These are phyloP conservation scores for Teratosphaeria zuluensis DNA, from an alignment of 2,329 filamentous ascomycete genomes.

Conservation along the genomic window DNA sequence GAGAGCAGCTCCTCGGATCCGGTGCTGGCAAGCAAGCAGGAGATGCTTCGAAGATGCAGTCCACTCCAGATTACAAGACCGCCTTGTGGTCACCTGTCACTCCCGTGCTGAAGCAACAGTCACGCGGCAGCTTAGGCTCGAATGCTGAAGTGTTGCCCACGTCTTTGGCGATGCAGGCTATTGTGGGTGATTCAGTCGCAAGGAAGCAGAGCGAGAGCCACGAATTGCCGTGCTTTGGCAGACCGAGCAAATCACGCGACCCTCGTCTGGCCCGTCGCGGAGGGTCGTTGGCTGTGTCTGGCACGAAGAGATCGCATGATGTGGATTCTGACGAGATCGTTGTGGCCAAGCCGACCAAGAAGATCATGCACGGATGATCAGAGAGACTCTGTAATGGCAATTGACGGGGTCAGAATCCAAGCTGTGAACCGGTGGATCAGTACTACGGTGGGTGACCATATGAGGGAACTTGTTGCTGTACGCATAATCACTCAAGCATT, in stretches of 20 bases:
- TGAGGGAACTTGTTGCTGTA: constrained; percentile 6
- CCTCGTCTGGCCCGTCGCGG: neutral
- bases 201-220: neutral
- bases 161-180: neutral
- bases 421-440: constrained; percentile 6
- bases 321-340: neutral
- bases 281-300: neutral
- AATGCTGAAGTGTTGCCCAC: neutral
- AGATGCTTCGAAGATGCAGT: neutral
- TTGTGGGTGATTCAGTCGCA: neutral
- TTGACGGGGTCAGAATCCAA: neutral
- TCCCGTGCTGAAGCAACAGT: neutral
- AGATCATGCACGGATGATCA: neutral
- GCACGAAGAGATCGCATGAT: neutral
- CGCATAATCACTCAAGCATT: neutral
- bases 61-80: neutral
- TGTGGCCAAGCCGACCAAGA: neutral
- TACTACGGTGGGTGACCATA: constrained; percentile 9
- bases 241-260: neutral
- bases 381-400: neutral
- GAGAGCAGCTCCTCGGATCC: neutral
- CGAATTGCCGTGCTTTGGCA: neutral
- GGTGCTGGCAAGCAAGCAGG: neutral
- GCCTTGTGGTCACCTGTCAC: neutral
- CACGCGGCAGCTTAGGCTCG: neutral